Conservation (phyloP, 1,139 yeast genomes). For the Sugiyamaella novakii region DNA sequence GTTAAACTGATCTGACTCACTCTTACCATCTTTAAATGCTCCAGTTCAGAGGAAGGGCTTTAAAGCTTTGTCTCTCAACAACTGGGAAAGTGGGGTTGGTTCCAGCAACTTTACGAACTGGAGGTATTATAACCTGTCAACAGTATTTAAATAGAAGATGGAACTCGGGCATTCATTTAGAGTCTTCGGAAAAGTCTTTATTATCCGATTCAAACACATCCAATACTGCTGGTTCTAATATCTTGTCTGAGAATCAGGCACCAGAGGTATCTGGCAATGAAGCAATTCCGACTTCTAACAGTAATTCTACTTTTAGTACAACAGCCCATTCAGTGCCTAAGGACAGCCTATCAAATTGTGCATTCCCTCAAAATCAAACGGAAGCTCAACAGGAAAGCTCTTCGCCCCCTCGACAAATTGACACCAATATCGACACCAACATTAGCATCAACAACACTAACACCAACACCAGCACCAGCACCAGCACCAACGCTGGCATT, state of each 20-base stretch:
- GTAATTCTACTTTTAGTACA: no score
- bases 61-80: background rate
- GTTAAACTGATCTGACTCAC: background rate
- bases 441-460: no score
- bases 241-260: no score
- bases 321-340: no score
- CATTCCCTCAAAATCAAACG: no score
- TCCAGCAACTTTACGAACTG: background rate
- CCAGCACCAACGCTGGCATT: background rate
- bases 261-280: no score
- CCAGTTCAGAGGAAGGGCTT: conserved; percentile 4
- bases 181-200: background rate
- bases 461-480: background rate
- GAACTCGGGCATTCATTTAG: conserved; percentile 1
- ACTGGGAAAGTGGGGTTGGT: background rate
- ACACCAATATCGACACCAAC: no score
- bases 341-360: no score
- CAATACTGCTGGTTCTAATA: background rate
- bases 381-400: no score
- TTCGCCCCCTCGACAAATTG: no score
- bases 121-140: no score
- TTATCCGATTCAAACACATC: background rate
- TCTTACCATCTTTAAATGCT: conserved; percentile 1
- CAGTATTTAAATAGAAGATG: conserved; percentile 1
- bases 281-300: no score